Evolutionary conservation across 257 asterid species (phyloP), one percentile per base, ranked within the genome.

Genomic region (Nicotiana otophora): DNA sequence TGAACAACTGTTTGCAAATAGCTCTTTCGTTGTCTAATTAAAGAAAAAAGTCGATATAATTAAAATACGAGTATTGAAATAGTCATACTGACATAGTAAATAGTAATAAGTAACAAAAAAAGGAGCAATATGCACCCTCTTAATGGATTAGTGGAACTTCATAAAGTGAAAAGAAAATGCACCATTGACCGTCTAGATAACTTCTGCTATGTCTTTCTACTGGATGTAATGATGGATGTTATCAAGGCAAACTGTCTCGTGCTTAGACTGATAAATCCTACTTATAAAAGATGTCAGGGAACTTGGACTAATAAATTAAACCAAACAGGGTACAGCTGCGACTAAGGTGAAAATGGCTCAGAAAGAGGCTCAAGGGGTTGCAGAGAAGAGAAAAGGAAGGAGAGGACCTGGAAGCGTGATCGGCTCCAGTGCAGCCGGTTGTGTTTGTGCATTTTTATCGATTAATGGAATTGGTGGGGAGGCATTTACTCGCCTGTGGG

Each of bases 381-480:
- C 99, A 14, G 99, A 96, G 95, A 96, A 96, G 91, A 88, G 90
- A 85, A 93, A 86, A 83, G 99, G 99, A 80, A 90, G 98, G 90
- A 89, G 99, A 88, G 99, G 99, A 48, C 97, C 97, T 1, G 98
- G 94, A 63, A 96, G 99, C 74, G 99, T 96, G 89, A 86, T 96
- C 58, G 99, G 99, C 81, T 96, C 99, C 8, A 96, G 99, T 90
- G 96, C 97, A 60, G 98, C 99, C 0, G 98, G 94, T 48, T 94
- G 98, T 85, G 93, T 91, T 84, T 96, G 98, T 87, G 93, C 98
- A 30, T 83, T 91, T 55, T 92, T 96, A 77, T 88, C 94, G 5
- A 93, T 96, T 74, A 91, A 91, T 26, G 89, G 91, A 15, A 11
- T 93, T 19, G 99, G 98, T 78, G 99, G 98, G 53, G 78, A 46